These are phyloP conservation scores for Orbilia blumenaviensis DNA, from an alignment of 2,329 filamentous ascomycete species.

Conservation along the genomic window DNA sequence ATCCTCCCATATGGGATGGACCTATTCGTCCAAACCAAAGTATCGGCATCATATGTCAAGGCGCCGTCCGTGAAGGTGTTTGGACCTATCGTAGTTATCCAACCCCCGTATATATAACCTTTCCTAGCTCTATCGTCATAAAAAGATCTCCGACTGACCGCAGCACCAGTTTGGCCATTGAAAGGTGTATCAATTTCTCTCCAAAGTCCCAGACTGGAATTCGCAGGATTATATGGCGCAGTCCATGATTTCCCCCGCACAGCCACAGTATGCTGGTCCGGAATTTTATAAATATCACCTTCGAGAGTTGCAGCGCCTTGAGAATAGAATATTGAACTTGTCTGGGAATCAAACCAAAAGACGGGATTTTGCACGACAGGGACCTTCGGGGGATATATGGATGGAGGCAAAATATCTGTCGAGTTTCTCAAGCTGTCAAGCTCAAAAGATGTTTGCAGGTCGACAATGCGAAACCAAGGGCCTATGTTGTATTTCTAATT, in stretches of 20 bases:
- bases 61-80: slow-evolving; percentile 22
- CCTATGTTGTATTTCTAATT: background rate
- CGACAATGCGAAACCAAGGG: slow-evolving; percentile 41
- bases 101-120: slow-evolving; percentile 43
- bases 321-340: slow-evolving; percentile 39
- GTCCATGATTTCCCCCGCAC: slow-evolving; percentile 33
- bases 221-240: slow-evolving; percentile 17
- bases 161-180: slow-evolving; percentile 30
- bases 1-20: slow-evolving; percentile 37
- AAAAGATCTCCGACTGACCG: slow-evolving; percentile 34
- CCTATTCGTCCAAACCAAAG: slow-evolving; percentile 22
- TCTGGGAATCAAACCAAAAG: slow-evolving; percentile 34
- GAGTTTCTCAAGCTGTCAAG: slow-evolving; percentile 3
- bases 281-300: slow-evolving; percentile 15
- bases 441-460: slow-evolving; percentile 13
- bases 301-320: slow-evolving; percentile 23
- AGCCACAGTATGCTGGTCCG: slow-evolving; percentile 3
- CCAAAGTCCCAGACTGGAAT: slow-evolving; percentile 27
- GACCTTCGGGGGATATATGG: slow-evolving; percentile 28
- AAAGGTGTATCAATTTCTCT: slow-evolving; percentile 33
- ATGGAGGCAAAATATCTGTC: slow-evolving; percentile 27
- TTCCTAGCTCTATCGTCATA: slow-evolving; percentile 35
- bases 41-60: slow-evolving; percentile 30
- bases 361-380: slow-evolving; percentile 31
- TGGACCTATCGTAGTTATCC: slow-evolving; percentile 5